A percentile compares a stretch with the other conserved stretches of the same genome.
phyloP scores from a whole-genome alignment of 177 flowering plant genomes.

The Tripterygium wilfordii region DNA sequence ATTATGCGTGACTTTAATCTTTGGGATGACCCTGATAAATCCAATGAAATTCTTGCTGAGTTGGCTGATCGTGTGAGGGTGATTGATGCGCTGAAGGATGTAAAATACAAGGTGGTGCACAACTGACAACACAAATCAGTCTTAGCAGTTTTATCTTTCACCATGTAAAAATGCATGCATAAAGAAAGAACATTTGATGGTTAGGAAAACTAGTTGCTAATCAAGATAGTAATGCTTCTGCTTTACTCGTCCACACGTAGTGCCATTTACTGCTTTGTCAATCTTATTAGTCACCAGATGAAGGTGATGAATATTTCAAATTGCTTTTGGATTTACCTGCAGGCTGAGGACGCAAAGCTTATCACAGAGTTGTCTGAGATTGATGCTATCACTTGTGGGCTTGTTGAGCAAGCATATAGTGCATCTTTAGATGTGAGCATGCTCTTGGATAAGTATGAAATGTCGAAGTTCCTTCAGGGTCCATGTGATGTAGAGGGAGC shows the following conservation, averaged over 20 bases:
- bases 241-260: too few relatives aligned
- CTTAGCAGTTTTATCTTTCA: too few relatives aligned
- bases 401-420: conserved; percentile 75
- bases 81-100: conserved; percentile 70
- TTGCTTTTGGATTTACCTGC: too few relatives aligned
- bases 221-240: too few relatives aligned
- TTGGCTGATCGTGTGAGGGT: conserved; percentile 63
- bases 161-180: too few relatives aligned
- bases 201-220: too few relatives aligned
- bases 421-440: conserved; percentile 68
- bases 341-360: conserved; percentile 91
- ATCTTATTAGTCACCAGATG: too few relatives aligned
- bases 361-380: conserved; percentile 67
- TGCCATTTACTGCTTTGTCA: too few relatives aligned
- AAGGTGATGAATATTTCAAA: too few relatives aligned
- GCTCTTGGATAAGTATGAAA: conserved; percentile 70
- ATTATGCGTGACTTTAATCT: conserved; percentile 49
- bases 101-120: conserved; percentile 63
- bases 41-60: conserved; percentile 56
- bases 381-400: conserved; percentile 55
- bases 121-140: too few relatives aligned
- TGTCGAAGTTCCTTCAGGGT: conserved; percentile 69
- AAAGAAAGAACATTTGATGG: too few relatives aligned
- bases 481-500: conserved; percentile 83
- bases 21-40: conserved; percentile 79